Evolutionary conservation across 805 yeast species (phyloP).

Genomic region (Suhomyces xylopsoci): DNA sequence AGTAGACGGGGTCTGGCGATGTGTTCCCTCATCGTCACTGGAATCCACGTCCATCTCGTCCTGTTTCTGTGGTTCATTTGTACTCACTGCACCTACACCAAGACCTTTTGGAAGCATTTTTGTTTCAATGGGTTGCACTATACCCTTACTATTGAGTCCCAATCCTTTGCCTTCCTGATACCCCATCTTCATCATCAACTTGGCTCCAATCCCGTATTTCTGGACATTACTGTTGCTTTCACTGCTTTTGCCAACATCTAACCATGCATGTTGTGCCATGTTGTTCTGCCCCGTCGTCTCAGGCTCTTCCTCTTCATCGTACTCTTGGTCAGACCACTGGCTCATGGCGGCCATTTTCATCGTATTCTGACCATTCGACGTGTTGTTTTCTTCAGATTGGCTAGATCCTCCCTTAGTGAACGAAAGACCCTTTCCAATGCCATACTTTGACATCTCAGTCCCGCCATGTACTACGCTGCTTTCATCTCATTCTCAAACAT

Average conservation of each 20-base stretch:
- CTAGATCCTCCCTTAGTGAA: conserved; percentile 7
- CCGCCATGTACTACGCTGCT: not conserved
- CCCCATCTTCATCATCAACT: conserved; percentile 79
- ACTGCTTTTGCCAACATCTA: not conserved
- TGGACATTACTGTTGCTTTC: conserved; percentile 5
- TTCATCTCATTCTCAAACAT: not conserved
- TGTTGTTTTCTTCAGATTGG: not conserved
- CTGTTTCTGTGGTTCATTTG: conserved; percentile 17
- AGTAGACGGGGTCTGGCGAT: conserved; percentile 8
- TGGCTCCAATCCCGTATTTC: conserved; percentile 82
- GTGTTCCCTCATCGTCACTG: conserved; percentile 19
- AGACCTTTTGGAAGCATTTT: conserved; percentile 60
- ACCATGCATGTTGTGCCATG: conserved; percentile 3
- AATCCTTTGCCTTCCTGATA: conserved; percentile 79
- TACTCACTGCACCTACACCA: conserved; percentile 69
- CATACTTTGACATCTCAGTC: conserved; percentile 1
- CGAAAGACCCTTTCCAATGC: conserved; percentile 7
- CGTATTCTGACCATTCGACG: not conserved
- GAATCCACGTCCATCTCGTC: conserved; percentile 15
- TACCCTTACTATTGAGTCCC: conserved; percentile 74
- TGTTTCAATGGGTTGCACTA: conserved; percentile 75
- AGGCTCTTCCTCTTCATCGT: conserved; percentile 16
- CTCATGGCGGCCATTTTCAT: conserved; percentile 2
- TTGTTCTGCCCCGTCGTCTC: conserved; percentile 6
- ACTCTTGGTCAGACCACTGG: conserved; percentile 11